Evolutionary conservation across 768 basidiomycete genomes (phyloP).

Genomic region (Termitomyces titanicus): DNA sequence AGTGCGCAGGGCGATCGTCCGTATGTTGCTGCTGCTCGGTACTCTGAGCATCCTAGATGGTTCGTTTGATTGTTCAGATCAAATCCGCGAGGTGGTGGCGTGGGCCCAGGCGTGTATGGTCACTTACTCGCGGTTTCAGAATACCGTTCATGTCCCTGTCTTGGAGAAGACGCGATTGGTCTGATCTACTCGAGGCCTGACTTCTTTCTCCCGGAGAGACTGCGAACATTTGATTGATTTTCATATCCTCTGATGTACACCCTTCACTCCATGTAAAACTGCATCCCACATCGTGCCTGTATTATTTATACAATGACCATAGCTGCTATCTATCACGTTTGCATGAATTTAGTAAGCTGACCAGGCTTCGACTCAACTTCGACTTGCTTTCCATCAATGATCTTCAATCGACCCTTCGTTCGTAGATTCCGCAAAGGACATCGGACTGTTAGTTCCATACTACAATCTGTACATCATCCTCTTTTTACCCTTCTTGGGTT

Average conservation of each 20-base stretch:
- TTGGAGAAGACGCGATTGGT: constrained; percentile 15
- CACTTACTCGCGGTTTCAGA: constrained; percentile 2
- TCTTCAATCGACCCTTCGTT: too few species aligned
- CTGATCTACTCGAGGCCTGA: neutral
- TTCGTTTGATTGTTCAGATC: constrained; percentile 12
- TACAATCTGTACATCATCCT: neutral
- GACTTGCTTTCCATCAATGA: too few species aligned
- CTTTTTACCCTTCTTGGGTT: neutral
- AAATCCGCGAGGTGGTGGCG: constrained; percentile 7
- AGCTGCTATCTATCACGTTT: too few species aligned
- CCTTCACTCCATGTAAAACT: neutral
- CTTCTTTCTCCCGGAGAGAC: neutral
- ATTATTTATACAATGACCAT: neutral
- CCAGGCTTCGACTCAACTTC: neutral
- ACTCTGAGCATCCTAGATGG: constrained; percentile 33
- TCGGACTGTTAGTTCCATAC: too few species aligned
- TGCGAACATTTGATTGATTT: neutral
- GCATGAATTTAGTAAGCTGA: too few species aligned
- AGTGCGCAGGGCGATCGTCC: neutral
- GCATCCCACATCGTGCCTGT: neutral
- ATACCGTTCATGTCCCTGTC: constrained; percentile 8
- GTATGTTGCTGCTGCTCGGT: constrained; percentile 15
- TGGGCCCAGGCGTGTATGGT: constrained; percentile 1
- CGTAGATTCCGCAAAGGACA: too few species aligned
- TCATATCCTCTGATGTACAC: neutral